Percentiles rank a stretch among this genome's conserved stretches.
Conservation (phyloP, 2,329 filamentous ascomycete genomes). For the Myotisia sp. region DNA sequence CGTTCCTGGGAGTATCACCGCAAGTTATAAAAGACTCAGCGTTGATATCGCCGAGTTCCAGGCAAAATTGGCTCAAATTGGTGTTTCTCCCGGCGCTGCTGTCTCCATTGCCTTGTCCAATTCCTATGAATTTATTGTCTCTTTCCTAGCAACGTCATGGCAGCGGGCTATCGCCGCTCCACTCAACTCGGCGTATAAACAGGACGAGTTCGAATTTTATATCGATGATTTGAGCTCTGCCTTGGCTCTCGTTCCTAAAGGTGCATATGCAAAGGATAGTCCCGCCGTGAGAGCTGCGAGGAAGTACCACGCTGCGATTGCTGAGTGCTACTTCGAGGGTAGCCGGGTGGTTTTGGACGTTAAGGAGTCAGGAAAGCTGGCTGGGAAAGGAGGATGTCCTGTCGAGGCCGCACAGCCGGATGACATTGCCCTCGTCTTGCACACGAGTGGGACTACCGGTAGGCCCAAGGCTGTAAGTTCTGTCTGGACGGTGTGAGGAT, state of each 20-base stretch:
- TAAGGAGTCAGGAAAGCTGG: constrained; percentile 58
- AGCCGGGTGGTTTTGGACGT: constrained; percentile 60
- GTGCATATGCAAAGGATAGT: constrained; percentile 50
- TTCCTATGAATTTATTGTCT: constrained; percentile 76
- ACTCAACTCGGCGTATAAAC: constrained; percentile 79
- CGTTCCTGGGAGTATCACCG: constrained; percentile 49
- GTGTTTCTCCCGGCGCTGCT: constrained; percentile 52
- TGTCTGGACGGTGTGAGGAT: no score
- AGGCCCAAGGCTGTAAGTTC: constrained; percentile 61
- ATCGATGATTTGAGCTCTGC: constrained; percentile 75
- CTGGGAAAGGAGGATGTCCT: constrained; percentile 33
- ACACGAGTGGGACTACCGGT: constrained; percentile 75
- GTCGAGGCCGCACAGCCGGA: constrained; percentile 51
- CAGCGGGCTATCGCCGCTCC: constrained; percentile 72
- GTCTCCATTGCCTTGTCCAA: constrained; percentile 75
- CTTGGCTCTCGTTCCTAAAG: constrained; percentile 60
- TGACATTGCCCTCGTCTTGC: constrained; percentile 66
- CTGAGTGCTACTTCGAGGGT: constrained; percentile 70
- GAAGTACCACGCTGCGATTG: constrained; percentile 70
- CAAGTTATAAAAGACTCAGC: constrained; percentile 55
- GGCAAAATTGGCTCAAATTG: constrained; percentile 59
- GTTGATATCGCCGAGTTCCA: constrained; percentile 58
- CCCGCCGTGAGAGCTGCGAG: constrained; percentile 62
- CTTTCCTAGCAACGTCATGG: constrained; percentile 74
- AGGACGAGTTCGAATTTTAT: constrained; percentile 83